Evolutionary conservation across 371 early-diverging fungal genomes (phyloP).

Genomic region (Mucor racemosus): DNA sequence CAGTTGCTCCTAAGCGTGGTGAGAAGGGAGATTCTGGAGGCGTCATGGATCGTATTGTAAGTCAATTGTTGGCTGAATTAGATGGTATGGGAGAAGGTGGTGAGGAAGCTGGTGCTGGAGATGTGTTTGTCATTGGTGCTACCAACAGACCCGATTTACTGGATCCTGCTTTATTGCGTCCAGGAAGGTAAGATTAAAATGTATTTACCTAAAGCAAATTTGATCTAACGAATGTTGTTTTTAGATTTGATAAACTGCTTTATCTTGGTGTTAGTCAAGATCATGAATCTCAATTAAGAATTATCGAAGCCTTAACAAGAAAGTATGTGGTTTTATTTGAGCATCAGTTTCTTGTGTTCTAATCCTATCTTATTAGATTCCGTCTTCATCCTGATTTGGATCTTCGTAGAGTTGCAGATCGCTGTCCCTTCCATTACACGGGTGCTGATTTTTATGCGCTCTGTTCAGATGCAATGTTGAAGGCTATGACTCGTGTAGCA

Average conservation of each 20-base stretch:
- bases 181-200: constrained; percentile 41
- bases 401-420: constrained; percentile 74
- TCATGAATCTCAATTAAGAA: constrained; percentile 84
- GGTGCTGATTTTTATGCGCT: constrained; percentile 98
- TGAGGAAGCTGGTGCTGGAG: constrained; percentile 59
- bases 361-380: constrained; percentile 58
- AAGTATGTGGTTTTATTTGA: constrained; percentile 59
- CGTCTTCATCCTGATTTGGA: constrained; percentile 79
- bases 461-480: constrained; percentile 96
- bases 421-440: constrained; percentile 91
- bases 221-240: not conserved
- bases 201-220: not conserved
- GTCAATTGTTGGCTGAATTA: constrained; percentile 93
- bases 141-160: constrained; percentile 99
- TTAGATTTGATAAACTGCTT: constrained; percentile 93
- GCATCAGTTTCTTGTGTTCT: not conserved
- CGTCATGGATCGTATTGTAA: constrained; percentile 98
- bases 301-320: constrained; percentile 91
- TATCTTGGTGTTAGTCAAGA: constrained; percentile 92
- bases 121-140: constrained; percentile 99
- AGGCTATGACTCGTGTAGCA: constrained; percentile 92
- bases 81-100: constrained; percentile 85
- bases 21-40: constrained; percentile 97
- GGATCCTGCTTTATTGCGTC: constrained; percentile 87
- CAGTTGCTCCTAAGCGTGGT: constrained; percentile 96